Conservation (phyloP, 1,284 basidiomycete species). For the Calocybe gambosa region DNA sequence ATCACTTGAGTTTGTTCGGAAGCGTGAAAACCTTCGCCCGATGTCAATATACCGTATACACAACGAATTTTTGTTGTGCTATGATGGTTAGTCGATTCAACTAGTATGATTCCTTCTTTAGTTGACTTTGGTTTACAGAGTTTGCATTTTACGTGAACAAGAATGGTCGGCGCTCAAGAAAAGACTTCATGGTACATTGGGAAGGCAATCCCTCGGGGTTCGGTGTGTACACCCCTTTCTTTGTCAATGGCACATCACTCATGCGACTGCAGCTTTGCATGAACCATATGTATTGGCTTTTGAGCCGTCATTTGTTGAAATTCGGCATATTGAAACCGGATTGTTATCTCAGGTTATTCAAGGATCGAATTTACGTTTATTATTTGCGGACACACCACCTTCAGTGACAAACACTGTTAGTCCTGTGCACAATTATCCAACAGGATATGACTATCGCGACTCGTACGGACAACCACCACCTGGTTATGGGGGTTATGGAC, state of each 20-base stretch:
- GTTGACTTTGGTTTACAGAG: constrained; percentile 45
- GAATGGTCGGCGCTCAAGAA: constrained; percentile 87
- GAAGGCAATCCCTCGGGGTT: constrained; percentile 93
- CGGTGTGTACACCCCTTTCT: constrained; percentile 40
- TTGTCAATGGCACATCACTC: constrained; percentile 4
- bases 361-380: constrained; percentile 79
- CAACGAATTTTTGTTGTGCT: constrained; percentile 95
- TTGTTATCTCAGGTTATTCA: constrained; percentile 94
- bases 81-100: constrained; percentile 70
- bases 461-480: constrained; percentile 28
- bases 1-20: constrained; percentile 91
- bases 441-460: constrained; percentile 37
- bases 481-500: constrained; percentile 25
- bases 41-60: constrained; percentile 97
- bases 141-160: constrained; percentile 99
- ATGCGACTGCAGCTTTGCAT: constrained; percentile 66
- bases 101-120: constrained; percentile 9
- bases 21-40: constrained; percentile 83
- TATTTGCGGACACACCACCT: constrained; percentile 93
- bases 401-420: constrained; percentile 54
- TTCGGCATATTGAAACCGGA: constrained; percentile 93
- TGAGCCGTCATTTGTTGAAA: constrained; percentile 94
- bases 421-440: constrained; percentile 21
- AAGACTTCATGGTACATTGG: constrained; percentile 95
- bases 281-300: constrained; percentile 98